phyloP scores from a whole-genome alignment of 306 rosid species.

The Prunus salicina region DNA sequence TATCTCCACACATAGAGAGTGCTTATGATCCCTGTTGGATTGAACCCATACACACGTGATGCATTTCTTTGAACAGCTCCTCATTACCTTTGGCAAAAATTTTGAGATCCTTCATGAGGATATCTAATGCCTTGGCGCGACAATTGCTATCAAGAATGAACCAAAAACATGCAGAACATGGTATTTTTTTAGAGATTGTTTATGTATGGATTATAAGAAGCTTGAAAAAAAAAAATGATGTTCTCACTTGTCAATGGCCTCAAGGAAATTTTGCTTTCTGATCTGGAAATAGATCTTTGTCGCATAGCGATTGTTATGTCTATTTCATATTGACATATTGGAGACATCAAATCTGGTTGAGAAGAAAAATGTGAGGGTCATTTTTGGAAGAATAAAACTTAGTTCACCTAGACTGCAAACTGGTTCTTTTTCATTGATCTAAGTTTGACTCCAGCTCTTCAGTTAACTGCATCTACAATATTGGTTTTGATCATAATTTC shows the following conservation, averaged over 20 bases:
- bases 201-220: too few species aligned
- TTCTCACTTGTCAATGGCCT: slow-evolving; percentile 46
- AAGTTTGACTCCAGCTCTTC: not conserved
- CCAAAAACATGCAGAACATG: too few species aligned
- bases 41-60: too few species aligned
- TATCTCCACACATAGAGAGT: slow-evolving; percentile 67
- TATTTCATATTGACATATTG: not conserved
- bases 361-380: too few species aligned
- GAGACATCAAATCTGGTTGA: not conserved
- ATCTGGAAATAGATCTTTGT: slow-evolving; percentile 19
- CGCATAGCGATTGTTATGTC: slow-evolving; percentile 26
- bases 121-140: too few species aligned
- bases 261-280: slow-evolving; percentile 35
- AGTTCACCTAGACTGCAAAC: too few species aligned
- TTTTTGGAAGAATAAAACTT: too few species aligned
- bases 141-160: too few species aligned
- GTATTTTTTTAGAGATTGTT: too few species aligned
- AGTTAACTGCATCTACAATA: not conserved
- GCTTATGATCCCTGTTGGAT: slow-evolving; percentile 65
- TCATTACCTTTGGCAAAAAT: too few species aligned
- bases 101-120: too few species aligned
- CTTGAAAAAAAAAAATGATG: not conserved
- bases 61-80: too few species aligned
- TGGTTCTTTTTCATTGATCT: not conserved
- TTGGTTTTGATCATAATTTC: not conserved